Percentiles rank a stretch among this genome's conserved stretches.
These are phyloP conservation scores for Vicia faba DNA, from an alignment of 306 rosid genomes.

Conservation along the genomic window DNA sequence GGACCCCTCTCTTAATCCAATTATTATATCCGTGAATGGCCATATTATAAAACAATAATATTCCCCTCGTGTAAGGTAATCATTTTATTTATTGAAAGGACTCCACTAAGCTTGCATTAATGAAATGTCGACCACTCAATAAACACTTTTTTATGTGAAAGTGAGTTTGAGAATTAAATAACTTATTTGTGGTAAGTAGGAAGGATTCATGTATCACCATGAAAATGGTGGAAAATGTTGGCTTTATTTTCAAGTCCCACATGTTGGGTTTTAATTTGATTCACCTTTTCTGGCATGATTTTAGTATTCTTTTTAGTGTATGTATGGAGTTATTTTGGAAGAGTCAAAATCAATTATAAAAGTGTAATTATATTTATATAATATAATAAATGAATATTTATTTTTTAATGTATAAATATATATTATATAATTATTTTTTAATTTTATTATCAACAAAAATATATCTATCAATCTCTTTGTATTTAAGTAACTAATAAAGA, in stretches of 20 bases:
- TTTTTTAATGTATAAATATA: no score
- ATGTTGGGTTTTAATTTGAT: conserved; percentile 9
- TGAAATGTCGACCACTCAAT: conserved; percentile 52
- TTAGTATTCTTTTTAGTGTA: no score
- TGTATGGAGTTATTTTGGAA: no score
- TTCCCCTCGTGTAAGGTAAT: conserved; percentile 37
- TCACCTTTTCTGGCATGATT: no score
- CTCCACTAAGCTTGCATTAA: conserved; percentile 55
- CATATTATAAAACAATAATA: conserved; percentile 37
- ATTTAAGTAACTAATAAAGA: no score
- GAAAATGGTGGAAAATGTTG: conserved; percentile 43
- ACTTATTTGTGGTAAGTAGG: conserved; percentile 39
- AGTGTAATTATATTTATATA: no score
- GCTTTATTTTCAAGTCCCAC: conserved; percentile 27
- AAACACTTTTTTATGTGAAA: conserved; percentile 24
- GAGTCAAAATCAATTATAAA: no score
- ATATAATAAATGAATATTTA: no score
- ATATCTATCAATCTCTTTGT: no score
- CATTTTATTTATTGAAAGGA: conserved; percentile 39
- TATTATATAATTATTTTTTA: no score
- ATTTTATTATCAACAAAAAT: no score
- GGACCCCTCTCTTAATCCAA: conserved; percentile 49
- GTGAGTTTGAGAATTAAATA: conserved; percentile 27
- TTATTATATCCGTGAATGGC: conserved; percentile 41
- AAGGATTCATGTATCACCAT: conserved; percentile 37